These are phyloP conservation scores for Starmerella kuoi DNA, from an alignment of 805 yeast species.

Conservation along the genomic window DNA sequence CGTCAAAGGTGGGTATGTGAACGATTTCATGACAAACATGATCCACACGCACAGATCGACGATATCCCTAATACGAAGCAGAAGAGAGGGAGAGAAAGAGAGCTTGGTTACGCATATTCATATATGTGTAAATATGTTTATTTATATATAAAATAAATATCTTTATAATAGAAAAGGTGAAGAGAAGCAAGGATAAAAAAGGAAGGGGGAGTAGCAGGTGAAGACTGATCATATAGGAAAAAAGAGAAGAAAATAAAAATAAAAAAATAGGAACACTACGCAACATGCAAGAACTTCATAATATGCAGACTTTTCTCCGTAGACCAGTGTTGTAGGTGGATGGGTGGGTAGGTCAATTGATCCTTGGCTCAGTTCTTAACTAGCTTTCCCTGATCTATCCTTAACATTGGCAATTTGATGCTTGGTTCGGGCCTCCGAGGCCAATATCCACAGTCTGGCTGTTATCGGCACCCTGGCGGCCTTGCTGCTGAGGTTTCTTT, in stretches of 20 bases:
- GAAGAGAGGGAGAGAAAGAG: background rate
- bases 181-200: background rate
- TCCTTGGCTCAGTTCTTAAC: too few relatives aligned
- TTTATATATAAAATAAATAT: conserved; percentile 4
- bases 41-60: too few relatives aligned
- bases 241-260: too few relatives aligned
- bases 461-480: conserved; percentile 21
- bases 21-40: conserved; percentile 6
- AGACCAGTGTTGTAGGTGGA: too few relatives aligned
- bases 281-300: too few relatives aligned
- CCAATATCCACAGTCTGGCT: conserved; percentile 20
- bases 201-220: too few relatives aligned
- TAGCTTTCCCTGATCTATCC: too few relatives aligned
- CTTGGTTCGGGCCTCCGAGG: conserved; percentile 12
- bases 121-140: conserved; percentile 4
- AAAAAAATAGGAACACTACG: too few relatives aligned
- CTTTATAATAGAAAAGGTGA: background rate
- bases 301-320: too few relatives aligned
- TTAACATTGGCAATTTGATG: conserved; percentile 22
- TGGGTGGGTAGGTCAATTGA: too few relatives aligned
- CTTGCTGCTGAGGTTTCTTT: conserved; percentile 22
- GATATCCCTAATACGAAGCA: too few relatives aligned
- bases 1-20: conserved; percentile 18
- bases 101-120: background rate
- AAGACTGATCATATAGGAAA: too few relatives aligned